Evolutionary conservation across 345 rosid genomes (phyloP), one percentile per base, ranked within the genome.

Genomic region (Eucalyptus polybractea): DNA sequence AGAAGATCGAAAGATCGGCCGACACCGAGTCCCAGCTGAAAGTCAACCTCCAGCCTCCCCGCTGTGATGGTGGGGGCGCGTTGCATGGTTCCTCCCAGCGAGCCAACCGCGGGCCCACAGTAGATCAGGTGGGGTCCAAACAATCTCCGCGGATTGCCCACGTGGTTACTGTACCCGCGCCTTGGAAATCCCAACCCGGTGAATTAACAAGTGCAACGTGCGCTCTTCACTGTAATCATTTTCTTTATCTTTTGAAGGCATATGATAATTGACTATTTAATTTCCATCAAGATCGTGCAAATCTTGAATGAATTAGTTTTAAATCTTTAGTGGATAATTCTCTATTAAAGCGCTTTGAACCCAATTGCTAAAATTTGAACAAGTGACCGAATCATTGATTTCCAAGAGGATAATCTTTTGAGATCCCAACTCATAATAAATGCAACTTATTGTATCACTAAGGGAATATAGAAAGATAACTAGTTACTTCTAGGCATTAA

Each of bases 361-460:
- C 3, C 0, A 37, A 4, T 5, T 19, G 45, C 25, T 21, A 42
- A 37, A 37, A 33, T 69, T 33, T 69, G 7, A 33, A 17, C 13
- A 9, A 5, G 7, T 5, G 7, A 31, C 4, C 4, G 6, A 60
- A 11, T 27, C 8, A 6, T 72, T 37, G 11, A 24, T 19, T 72
- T 40, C 0, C 12, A 0, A 69, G 42, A 9, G 0, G 13, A 21
- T 25, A 33, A 5, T 33, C 81, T 72, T 19, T 33, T 9, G 44
- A 33, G 4, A 10, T 72, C 81, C 37, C 24, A 19, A 10, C 14
- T 19, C 13, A 2, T 33, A 7, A 6, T 19, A 72, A 72, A 9
- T 17, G 22, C 42, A 31, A 3, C 17, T 67, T 29, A 62, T 62
- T 62, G 4, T 62, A 12, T 29, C 31, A 62, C 29, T 6, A 13